phyloP scores from a whole-genome alignment of 768 basidiomycete genomes.

The Phaffia tasmanica region DNA sequence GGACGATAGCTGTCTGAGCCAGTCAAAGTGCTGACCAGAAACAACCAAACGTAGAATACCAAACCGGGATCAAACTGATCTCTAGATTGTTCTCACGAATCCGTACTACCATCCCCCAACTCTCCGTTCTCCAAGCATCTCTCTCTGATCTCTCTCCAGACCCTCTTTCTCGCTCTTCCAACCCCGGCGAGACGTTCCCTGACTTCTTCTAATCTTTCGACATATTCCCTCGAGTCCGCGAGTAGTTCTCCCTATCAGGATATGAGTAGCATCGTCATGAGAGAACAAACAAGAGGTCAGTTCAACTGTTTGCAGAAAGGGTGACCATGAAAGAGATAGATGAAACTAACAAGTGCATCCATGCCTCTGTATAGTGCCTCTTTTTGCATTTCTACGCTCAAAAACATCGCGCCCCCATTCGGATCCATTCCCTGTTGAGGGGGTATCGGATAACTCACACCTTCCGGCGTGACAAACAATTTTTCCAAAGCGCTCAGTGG shows the following conservation, averaged over 20 bases:
- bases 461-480: slow-evolving; percentile 35
- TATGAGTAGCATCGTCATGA: slow-evolving; percentile 30
- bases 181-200: slow-evolving; percentile 68
- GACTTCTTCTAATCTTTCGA: slow-evolving; percentile 72
- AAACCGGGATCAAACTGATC: not conserved
- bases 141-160: slow-evolving; percentile 69
- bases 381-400: slow-evolving; percentile 18
- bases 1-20: not conserved
- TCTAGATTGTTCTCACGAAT: not conserved
- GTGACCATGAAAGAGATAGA: no score
- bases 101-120: slow-evolving; percentile 7
- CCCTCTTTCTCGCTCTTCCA: slow-evolving; percentile 54
- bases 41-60: not conserved
- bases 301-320: no score
- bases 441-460: slow-evolving; percentile 26
- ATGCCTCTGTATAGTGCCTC: slow-evolving; percentile 21
- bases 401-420: not conserved
- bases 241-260: slow-evolving; percentile 58
- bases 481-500: slow-evolving; percentile 32
- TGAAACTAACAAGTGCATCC: slow-evolving; percentile 20
- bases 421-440: no score
- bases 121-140: slow-evolving; percentile 32
- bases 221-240: slow-evolving; percentile 77
- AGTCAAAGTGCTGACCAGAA: not conserved
- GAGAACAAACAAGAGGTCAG: slow-evolving; percentile 16